phyloP scores from a whole-genome alignment of 2,329 filamentous ascomycete species.

The Xylaria multiplex region DNA sequence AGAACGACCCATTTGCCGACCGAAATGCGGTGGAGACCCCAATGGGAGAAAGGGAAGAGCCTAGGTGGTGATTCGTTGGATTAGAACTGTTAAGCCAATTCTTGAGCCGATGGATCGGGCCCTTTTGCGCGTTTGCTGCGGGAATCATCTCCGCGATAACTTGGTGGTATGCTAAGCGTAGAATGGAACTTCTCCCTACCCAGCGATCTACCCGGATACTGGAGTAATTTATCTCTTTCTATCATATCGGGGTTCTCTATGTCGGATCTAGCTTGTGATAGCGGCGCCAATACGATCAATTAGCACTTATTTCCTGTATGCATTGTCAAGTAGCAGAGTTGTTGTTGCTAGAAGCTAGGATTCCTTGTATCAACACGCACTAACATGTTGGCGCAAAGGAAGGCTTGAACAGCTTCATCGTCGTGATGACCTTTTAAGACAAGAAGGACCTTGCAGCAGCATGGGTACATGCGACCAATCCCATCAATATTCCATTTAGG shows the following conservation, averaged over 20 bases:
- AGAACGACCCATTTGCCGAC: conserved; percentile 90
- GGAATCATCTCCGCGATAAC: neutral
- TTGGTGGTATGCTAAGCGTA: neutral
- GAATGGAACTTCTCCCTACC: neutral
- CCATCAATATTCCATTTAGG: neutral
- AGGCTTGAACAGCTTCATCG: neutral
- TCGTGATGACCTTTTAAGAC: too few relatives aligned
- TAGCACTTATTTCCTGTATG: neutral
- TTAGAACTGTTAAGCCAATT: neutral
- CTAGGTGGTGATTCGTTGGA: conserved; percentile 46
- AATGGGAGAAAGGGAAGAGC: conserved; percentile 53
- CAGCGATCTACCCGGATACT: neutral
- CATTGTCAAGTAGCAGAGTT: neutral
- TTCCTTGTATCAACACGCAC: neutral
- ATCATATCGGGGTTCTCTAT: neutral
- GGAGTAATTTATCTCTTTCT: neutral
- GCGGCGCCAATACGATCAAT: neutral
- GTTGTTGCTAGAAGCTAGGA: neutral
- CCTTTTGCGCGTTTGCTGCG: neutral
- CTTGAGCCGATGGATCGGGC: neutral
- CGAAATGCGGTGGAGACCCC: conserved; percentile 70
- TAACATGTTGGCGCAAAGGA: neutral
- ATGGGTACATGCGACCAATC: conserved; percentile 6
- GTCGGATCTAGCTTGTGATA: neutral
- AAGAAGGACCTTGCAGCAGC: neutral